These are phyloP conservation scores for Trypanosoma boissoni DNA, from an alignment of 208 protist genomes.

Conservation along the genomic window DNA sequence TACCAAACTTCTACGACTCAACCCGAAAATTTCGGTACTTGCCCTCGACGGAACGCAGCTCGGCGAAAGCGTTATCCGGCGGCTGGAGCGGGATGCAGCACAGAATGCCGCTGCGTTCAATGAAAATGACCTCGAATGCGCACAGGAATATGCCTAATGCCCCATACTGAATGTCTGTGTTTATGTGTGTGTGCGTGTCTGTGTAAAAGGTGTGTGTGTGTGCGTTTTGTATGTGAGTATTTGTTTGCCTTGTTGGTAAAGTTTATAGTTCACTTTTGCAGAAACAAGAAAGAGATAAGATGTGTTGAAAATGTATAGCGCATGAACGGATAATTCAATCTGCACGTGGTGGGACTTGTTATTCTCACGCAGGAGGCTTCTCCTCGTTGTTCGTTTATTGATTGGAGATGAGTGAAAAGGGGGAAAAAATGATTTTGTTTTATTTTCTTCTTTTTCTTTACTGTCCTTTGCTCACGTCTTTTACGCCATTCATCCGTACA, in stretches of 20 bases:
- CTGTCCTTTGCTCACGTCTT: neutral
- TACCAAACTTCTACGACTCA: slow-evolving; percentile 61
- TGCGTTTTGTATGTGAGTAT: slow-evolving; percentile 6
- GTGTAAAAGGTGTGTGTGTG: no score
- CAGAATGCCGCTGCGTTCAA: slow-evolving; percentile 14
- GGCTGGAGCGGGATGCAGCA: slow-evolving; percentile 47
- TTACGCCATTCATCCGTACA: slow-evolving; percentile 3
- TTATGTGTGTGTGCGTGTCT: slow-evolving; percentile 1
- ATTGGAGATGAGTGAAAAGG: neutral
- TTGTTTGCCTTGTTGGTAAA: neutral
- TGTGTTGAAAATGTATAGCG: neutral
- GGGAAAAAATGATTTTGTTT: slow-evolving; percentile 1
- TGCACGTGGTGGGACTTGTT: no score
- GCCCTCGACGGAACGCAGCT: slow-evolving; percentile 65
- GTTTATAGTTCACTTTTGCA: neutral
- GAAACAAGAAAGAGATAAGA: no score
- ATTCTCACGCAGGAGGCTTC: no score
- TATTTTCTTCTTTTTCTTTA: slow-evolving; percentile 24
- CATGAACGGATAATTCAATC: neutral
- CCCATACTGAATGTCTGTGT: neutral
- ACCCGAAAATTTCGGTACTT: slow-evolving; percentile 51
- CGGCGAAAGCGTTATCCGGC: slow-evolving; percentile 47
- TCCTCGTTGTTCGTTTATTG: no score
- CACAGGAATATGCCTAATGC: neutral
- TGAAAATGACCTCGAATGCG: neutral